Conservation (phyloP, 768 basidiomycete genomes). For the Boletus patriciae region DNA sequence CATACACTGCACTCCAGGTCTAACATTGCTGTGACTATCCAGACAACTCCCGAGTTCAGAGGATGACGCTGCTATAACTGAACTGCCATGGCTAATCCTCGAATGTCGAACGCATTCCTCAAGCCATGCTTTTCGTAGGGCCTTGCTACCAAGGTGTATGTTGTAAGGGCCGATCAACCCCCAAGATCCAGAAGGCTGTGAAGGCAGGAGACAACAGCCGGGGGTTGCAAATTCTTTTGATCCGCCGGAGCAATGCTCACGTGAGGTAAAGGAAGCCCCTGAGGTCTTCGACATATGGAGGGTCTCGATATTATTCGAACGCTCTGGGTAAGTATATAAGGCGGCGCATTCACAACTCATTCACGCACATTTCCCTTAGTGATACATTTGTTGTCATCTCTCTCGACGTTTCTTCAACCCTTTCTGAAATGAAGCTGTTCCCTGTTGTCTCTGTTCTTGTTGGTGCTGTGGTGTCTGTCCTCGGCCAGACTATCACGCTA, state of each 20-base stretch:
- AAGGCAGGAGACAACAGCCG: too few species aligned
- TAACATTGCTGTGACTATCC: not conserved
- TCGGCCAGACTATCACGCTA: constrained; percentile 32
- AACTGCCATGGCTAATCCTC: not conserved
- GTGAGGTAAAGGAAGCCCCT: too few species aligned
- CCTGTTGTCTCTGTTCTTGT: not conserved
- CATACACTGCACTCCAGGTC: not conserved
- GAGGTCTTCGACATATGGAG: too few species aligned
- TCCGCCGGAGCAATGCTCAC: too few species aligned
- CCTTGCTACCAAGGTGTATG: too few species aligned
- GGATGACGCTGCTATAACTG: not conserved
- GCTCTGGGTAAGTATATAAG: constrained; percentile 2
- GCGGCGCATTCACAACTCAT: not conserved
- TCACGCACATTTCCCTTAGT: not conserved
- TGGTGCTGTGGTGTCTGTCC: constrained; percentile 5
- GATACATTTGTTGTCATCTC: not conserved
- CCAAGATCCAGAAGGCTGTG: not conserved
- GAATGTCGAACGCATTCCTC: not conserved
- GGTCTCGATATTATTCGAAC: not conserved
- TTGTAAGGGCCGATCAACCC: not conserved
- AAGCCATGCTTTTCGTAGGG: not conserved
- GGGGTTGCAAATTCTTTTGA: too few species aligned
- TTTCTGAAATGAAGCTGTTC: constrained; percentile 19
- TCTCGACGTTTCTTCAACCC: not conserved
- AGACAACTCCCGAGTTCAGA: not conserved